Percentiles rank a stretch among this genome's conserved stretches.
phyloP scores from a whole-genome alignment of 2,329 filamentous ascomycete species.

The Decorospora gaudefroyi region DNA sequence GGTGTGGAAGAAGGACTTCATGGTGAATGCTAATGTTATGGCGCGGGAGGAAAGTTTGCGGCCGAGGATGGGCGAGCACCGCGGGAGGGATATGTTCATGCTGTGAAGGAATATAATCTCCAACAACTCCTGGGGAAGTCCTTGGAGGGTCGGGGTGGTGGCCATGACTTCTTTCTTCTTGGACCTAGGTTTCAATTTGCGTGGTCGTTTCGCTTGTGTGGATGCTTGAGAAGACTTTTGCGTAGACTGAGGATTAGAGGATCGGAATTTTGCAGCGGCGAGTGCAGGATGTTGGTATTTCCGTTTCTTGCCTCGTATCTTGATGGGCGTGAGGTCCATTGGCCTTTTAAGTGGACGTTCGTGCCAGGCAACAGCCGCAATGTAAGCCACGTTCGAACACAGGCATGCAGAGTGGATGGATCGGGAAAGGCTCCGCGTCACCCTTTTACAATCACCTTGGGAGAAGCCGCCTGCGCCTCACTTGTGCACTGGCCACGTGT shows the following conservation, averaged over 20 bases:
- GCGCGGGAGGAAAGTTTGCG: slow-evolving; percentile 39
- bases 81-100: slow-evolving; percentile 44
- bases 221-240: slow-evolving; percentile 8
- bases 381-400: slow-evolving; percentile 8
- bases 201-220: slow-evolving; percentile 14
- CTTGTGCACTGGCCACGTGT: slow-evolving; percentile 27
- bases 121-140: slow-evolving; percentile 43
- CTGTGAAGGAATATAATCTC: slow-evolving; percentile 45
- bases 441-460: slow-evolving; percentile 7
- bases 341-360: slow-evolving; percentile 16
- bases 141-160: slow-evolving; percentile 42
- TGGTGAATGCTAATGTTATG: slow-evolving; percentile 37
- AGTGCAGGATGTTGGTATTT: slow-evolving; percentile 18
- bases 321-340: slow-evolving; percentile 44
- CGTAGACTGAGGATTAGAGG: slow-evolving; percentile 3
- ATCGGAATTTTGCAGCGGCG: slow-evolving; percentile 1
- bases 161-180: slow-evolving; percentile 22
- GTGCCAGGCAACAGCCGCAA: slow-evolving; percentile 33
- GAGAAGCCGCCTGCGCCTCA: too few relatives aligned
- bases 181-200: slow-evolving; percentile 16
- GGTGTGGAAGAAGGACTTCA: slow-evolving; percentile 42
- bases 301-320: slow-evolving; percentile 42
- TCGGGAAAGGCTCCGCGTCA: slow-evolving; percentile 23
- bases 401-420: slow-evolving; percentile 24
- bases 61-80: slow-evolving; percentile 36